Evolutionary conservation across 306 rosid genomes (phyloP).

Genomic region (Datisca glomerata): DNA sequence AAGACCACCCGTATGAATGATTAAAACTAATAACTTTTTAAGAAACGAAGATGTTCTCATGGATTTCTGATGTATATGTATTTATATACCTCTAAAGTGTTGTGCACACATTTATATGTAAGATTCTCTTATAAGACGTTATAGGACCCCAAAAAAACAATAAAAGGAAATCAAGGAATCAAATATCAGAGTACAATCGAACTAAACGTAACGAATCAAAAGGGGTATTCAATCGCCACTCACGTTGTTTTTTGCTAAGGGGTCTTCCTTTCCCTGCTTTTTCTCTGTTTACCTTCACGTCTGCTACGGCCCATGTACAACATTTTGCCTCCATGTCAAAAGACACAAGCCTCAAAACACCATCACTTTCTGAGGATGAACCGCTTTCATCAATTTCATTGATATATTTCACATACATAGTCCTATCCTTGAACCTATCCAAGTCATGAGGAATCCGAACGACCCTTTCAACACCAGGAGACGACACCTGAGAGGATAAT

Average conservation of each 20-base stretch:
- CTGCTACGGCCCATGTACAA: conserved; percentile 83
- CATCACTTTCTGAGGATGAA: conserved; percentile 51
- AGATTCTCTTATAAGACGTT: no score
- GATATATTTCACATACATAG: conserved; percentile 65
- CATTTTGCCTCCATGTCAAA: conserved; percentile 59
- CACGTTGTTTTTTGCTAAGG: conserved; percentile 75
- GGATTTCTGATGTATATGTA: no score
- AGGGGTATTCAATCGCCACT: conserved; percentile 65
- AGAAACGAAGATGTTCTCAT: no score
- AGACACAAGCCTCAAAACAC: conserved; percentile 66
- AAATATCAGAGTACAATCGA: conserved; percentile 56
- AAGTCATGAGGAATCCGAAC: conserved; percentile 71
- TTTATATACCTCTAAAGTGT: no score
- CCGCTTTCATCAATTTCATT: conserved; percentile 23
- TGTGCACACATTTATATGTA: no score
- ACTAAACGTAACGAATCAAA: conserved; percentile 64
- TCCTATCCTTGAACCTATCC: conserved; percentile 76
- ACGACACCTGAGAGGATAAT: conserved; percentile 55
- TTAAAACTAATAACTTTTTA: no score
- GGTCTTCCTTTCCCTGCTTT: conserved; percentile 96
- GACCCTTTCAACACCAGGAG: conserved; percentile 92
- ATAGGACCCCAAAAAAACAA: no score
- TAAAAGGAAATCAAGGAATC: no score
- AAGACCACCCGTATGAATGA: no score
- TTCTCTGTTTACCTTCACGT: conserved; percentile 68